Conservation (phyloP, 2,329 filamentous ascomycete genomes). For the Colletotrichum sp. region DNA sequence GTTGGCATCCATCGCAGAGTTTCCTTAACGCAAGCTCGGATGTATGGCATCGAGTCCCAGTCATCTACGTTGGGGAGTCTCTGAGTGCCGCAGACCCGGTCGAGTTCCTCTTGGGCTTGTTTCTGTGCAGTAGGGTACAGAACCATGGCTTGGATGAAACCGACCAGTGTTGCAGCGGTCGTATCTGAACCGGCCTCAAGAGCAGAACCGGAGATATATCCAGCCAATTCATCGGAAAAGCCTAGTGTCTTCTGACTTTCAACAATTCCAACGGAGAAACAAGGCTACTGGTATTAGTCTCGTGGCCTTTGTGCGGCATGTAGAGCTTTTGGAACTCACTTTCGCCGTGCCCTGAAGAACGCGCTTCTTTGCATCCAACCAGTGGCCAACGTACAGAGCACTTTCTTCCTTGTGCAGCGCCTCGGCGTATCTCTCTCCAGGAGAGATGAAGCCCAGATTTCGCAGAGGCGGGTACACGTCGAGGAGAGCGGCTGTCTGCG, state of each 20-base stretch:
- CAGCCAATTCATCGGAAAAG: slow-evolving; percentile 34
- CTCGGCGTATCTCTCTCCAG: slow-evolving; percentile 32
- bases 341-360: slow-evolving; percentile 16
- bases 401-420: slow-evolving; percentile 32
- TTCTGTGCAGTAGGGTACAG: slow-evolving; percentile 45
- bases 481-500: slow-evolving; percentile 44
- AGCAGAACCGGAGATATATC: slow-evolving; percentile 38
- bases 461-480: slow-evolving; percentile 50
- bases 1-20: slow-evolving; percentile 50
- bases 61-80: slow-evolving; percentile 49
- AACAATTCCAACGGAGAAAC: slow-evolving; percentile 30
- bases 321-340: neutral
- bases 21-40: slow-evolving; percentile 52
- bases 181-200: slow-evolving; percentile 50
- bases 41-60: slow-evolving; percentile 48
- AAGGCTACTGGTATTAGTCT: slow-evolving; percentile 25
- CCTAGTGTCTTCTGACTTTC: slow-evolving; percentile 23
- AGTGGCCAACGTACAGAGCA: slow-evolving; percentile 20
- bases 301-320: neutral
- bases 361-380: slow-evolving; percentile 20
- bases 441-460: slow-evolving; percentile 10
- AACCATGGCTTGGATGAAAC: slow-evolving; percentile 53
- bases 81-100: slow-evolving; percentile 44
- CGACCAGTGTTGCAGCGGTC: slow-evolving; percentile 42
- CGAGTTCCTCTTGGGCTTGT: slow-evolving; percentile 45